A percentile compares a stretch with the other conserved stretches of the same genome.
Evolutionary conservation across 2,329 filamentous ascomycete genomes (phyloP).

Genomic region (Fusarium mexicanum): DNA sequence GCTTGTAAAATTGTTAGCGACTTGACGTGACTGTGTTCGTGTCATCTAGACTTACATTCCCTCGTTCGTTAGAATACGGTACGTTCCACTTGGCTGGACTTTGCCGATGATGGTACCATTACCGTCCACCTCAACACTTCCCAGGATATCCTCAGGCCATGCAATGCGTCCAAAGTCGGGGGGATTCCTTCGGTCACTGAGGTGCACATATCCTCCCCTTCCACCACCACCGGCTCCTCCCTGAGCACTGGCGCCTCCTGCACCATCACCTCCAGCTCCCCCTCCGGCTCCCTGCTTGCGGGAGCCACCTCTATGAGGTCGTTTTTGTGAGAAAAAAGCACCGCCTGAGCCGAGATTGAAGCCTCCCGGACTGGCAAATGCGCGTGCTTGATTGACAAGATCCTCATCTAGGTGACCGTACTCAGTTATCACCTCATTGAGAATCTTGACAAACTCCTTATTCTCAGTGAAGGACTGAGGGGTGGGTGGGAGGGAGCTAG

Average conservation of each 20-base stretch:
- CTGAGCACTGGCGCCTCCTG: constrained; percentile 66
- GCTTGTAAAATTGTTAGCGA: constrained; percentile 40
- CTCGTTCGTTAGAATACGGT: constrained; percentile 71
- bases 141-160: constrained; percentile 76
- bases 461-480: constrained; percentile 70
- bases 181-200: constrained; percentile 71
- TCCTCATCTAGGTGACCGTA: constrained; percentile 67
- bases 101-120: constrained; percentile 66
- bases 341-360: constrained; percentile 63
- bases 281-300: constrained; percentile 51
- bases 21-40: not conserved
- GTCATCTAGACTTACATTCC: constrained; percentile 67
- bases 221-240: constrained; percentile 70
- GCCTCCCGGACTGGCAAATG: constrained; percentile 68
- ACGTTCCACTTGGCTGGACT: constrained; percentile 69
- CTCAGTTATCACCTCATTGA: constrained; percentile 65
- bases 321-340: constrained; percentile 58
- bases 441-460: constrained; percentile 65
- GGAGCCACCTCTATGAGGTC: constrained; percentile 46
- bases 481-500: constrained; percentile 67
- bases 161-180: constrained; percentile 75
- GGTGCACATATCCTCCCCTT: constrained; percentile 70
- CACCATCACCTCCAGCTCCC: constrained; percentile 56
- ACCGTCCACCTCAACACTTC: constrained; percentile 71
- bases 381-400: constrained; percentile 65